A percentile compares a stretch with the other conserved stretches of the same genome.
Evolutionary conservation across 495 filamentous ascomycete species (phyloP).

Genomic region (Aspergillus cristatus): DNA sequence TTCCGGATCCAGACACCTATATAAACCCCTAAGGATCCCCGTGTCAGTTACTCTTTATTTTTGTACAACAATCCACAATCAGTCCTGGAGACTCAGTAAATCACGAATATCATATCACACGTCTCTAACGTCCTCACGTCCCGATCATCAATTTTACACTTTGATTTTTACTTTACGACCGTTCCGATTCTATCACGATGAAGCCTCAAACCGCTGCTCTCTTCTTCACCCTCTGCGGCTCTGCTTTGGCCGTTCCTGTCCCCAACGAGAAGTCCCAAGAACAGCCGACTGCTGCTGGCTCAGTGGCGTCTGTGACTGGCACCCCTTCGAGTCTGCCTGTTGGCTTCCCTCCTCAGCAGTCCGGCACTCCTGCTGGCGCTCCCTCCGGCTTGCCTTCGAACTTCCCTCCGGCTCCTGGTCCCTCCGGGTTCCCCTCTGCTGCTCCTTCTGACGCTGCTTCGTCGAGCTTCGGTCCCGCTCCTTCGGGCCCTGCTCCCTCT

Average conservation of each 20-base stretch:
- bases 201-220: conserved; percentile 4
- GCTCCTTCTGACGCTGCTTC: background rate
- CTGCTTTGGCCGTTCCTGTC: conserved; percentile 1
- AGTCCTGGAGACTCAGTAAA: too few species aligned
- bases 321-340: background rate
- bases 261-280: background rate
- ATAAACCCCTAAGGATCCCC: too few species aligned
- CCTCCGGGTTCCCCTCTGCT: background rate
- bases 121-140: too few species aligned
- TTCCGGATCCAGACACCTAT: too few species aligned
- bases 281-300: background rate
- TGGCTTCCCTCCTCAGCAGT: background rate
- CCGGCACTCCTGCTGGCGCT: background rate
- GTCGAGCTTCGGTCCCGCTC: background rate
- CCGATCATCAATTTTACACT: too few species aligned
- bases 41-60: too few species aligned
- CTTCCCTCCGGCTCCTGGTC: too few species aligned
- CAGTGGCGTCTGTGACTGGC: background rate
- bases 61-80: too few species aligned
- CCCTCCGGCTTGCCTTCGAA: background rate
- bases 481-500: background rate
- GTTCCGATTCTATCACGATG: background rate
- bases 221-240: conserved; percentile 3
- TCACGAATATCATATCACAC: too few species aligned
- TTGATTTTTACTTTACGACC: background rate